Evolutionary conservation across 129 eudicot species (phyloP), one percentile per base, ranked within the genome.

Genomic region (Solidago caesia): DNA sequence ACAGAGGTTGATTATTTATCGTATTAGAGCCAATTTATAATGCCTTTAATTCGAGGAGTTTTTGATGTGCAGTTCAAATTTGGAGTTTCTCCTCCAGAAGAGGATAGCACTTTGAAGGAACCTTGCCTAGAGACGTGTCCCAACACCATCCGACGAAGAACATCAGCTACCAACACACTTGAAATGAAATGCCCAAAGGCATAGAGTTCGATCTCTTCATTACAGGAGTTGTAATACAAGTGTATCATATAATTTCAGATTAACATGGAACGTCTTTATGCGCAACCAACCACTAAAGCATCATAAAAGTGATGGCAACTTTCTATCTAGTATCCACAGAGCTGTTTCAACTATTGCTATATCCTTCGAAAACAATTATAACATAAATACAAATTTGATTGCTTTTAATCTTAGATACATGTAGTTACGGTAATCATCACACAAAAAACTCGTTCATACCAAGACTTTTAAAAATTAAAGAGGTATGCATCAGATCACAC

Each of bases 41-140:
- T 58, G 7, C 16, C 46, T 9, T 64, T 12, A 14, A 64, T 64
- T 6, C 47, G 5, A 56, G 14, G 26, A 14, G 21, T 15, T 39
- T 61, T 61, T 14, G 47, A 49, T 53, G 39, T 43, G 61, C 96
- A 91, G 97, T 92, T 92, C 80, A 94, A 88, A 64, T 94, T 91
- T 52, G 99, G 97, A 73, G 67, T 94, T 44, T 67, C 67, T 26
- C 93, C 97, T 44, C 85, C 86, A 0, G 86, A 94, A 73, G 85
- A 87, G 15, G 99, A 94, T 74, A 53, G 55, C 79, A 74, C 78
- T 49, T 86, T 94, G 47, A 91, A 81, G 77, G 96, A 94, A 67
- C 85, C 94, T 29, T 94, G 97, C 77, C 82, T 94, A 75, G 88
- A 88, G 65, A 76, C 72, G 61, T 94, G 99, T 80, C 97, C 96